Conservation (phyloP, 176 grass and related monocot genomes). For the Bonia amplexicaulis region DNA sequence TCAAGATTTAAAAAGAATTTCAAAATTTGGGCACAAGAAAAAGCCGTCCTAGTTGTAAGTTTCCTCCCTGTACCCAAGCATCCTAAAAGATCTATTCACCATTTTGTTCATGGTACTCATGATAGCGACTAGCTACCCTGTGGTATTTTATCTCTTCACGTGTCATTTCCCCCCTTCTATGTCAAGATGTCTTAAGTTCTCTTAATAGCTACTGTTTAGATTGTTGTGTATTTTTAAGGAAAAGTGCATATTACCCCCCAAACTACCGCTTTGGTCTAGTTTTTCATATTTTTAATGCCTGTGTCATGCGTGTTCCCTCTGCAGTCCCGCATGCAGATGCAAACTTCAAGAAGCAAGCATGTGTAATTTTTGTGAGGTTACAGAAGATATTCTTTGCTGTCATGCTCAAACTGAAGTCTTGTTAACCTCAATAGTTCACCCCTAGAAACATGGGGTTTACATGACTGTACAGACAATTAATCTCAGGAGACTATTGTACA, state of each 20-base stretch:
- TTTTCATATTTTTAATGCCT: neutral
- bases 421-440: neutral
- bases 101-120: constrained; percentile 6
- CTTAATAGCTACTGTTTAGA: neutral
- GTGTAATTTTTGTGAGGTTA: constrained; percentile 1
- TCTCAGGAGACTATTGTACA: neutral
- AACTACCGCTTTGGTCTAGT: too few species aligned
- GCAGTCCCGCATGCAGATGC: neutral
- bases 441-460: neutral
- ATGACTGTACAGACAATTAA: neutral
- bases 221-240: neutral
- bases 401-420: neutral
- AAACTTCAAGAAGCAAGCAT: neutral
- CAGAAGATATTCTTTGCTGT: neutral
- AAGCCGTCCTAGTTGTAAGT: constrained; percentile 62
- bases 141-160: neutral
- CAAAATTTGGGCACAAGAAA: constrained; percentile 61
- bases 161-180: neutral
- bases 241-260: neutral
- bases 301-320: neutral
- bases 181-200: neutral
- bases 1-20: constrained; percentile 69
- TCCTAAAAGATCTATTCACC: neutral
- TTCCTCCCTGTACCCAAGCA: neutral
- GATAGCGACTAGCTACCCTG: neutral